These are phyloP conservation scores for Alternaria gaisen DNA, from an alignment of 2,329 filamentous ascomycete genomes.

Conservation along the genomic window DNA sequence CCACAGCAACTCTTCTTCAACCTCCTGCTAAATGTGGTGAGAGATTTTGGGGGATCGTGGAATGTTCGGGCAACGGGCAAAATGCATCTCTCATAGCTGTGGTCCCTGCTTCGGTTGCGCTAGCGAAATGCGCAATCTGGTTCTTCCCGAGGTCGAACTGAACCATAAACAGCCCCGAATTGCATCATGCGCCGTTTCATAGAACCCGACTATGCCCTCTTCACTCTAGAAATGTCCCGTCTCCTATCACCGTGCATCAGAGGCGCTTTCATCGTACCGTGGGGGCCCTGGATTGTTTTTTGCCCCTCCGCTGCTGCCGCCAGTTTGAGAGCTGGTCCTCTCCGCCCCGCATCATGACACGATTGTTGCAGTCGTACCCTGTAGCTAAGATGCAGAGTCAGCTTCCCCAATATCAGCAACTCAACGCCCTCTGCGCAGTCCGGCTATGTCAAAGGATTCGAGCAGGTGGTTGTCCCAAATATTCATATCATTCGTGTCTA, in stretches of 20 bases:
- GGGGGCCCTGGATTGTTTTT: constrained; percentile 13
- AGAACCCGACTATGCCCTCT: constrained; percentile 19
- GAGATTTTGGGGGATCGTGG: constrained; percentile 31
- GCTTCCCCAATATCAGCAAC: not conserved
- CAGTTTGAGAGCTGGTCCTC: constrained; percentile 14
- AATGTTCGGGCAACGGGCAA: constrained; percentile 33
- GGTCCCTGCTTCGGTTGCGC: constrained; percentile 34
- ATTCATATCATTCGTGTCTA: constrained; percentile 22
- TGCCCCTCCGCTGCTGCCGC: constrained; percentile 33
- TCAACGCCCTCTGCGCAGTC: not conserved
- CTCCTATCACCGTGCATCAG: constrained; percentile 12
- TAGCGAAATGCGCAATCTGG: constrained; percentile 37
- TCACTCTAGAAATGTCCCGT: constrained; percentile 21
- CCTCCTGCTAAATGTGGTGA: constrained; percentile 47
- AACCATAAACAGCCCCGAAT: constrained; percentile 22
- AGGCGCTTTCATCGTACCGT: constrained; percentile 1
- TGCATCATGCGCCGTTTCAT: constrained; percentile 19
- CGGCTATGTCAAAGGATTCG: not conserved
- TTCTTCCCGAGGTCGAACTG: constrained; percentile 35
- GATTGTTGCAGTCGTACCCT: not conserved
- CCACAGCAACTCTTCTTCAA: constrained; percentile 53
- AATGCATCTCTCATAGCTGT: constrained; percentile 35
- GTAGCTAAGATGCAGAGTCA: not conserved
- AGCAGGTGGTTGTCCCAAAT: not conserved
- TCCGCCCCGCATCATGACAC: constrained; percentile 2